phyloP scores from a whole-genome alignment of 805 yeast species.

The Kodamaea hsintzibuensis region DNA sequence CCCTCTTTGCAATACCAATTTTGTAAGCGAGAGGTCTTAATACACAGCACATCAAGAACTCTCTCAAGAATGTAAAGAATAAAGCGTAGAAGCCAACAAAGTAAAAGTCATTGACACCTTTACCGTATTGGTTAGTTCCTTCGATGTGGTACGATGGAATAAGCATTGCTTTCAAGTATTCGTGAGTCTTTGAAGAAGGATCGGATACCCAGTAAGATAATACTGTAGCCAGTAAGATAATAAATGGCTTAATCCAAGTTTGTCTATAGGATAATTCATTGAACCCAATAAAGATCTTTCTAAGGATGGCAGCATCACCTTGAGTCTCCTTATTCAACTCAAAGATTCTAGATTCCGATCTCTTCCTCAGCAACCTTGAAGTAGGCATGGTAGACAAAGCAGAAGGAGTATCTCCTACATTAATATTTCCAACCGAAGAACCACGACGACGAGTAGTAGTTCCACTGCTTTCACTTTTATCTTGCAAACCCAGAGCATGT shows the following conservation, averaged over 20 bases:
- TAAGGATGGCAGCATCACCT: conserved; percentile 52
- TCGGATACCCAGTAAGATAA: conserved; percentile 54
- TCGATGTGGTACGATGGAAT: conserved; percentile 63
- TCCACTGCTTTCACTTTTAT: background rate
- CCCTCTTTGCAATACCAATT: conserved; percentile 51
- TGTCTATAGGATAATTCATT: conserved; percentile 59
- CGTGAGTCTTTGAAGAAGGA: conserved; percentile 58
- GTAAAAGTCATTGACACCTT: conserved; percentile 79
- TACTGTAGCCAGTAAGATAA: conserved; percentile 45
- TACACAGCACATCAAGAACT: conserved; percentile 81
- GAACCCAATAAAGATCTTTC: conserved; percentile 57
- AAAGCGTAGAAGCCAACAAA: conserved; percentile 81
- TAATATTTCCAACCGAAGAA: conserved; percentile 74
- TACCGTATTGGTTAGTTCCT: conserved; percentile 73
- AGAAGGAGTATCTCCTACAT: conserved; percentile 74
- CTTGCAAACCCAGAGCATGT: background rate
- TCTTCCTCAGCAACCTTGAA: conserved; percentile 40
- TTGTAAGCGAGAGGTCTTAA: conserved; percentile 68
- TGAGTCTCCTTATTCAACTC: conserved; percentile 29
- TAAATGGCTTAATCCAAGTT: conserved; percentile 72
- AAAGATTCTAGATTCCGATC: conserved; percentile 31
- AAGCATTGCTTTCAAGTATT: conserved; percentile 58
- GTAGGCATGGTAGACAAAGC: conserved; percentile 67
- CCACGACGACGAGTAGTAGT: conserved; percentile 41
- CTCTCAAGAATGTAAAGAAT: conserved; percentile 87